Evolutionary conservation across 2,329 filamentous ascomycete species (phyloP).

Genomic region (Sporothrix phasma): DNA sequence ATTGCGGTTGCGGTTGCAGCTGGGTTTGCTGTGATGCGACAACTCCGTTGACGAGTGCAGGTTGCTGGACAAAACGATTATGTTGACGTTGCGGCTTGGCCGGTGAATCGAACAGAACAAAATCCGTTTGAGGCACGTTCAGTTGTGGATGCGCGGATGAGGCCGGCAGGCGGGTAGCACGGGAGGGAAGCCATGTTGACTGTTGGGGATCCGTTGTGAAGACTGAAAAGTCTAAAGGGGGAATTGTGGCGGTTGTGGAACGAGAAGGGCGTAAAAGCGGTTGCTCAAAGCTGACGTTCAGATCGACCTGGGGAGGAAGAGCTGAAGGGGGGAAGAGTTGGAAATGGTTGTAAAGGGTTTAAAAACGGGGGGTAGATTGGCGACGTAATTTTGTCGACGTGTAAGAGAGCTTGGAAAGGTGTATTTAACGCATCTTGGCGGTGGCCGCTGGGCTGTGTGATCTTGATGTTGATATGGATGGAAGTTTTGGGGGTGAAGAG

Average conservation of each 20-base stretch:
- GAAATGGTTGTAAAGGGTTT: constrained; percentile 38
- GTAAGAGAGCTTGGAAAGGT: constrained; percentile 28
- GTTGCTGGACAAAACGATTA: constrained; percentile 34
- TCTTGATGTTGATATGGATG: constrained; percentile 21
- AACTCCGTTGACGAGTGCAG: constrained; percentile 30
- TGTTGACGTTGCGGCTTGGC: constrained; percentile 31
- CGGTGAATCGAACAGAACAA: constrained; percentile 62
- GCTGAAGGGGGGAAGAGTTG: constrained; percentile 34
- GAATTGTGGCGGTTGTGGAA: constrained; percentile 49
- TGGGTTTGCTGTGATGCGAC: constrained; percentile 38
- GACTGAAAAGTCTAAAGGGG: constrained; percentile 58
- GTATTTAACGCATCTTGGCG: constrained; percentile 51
- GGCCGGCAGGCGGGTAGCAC: constrained; percentile 53
- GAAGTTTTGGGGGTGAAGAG: constrained; percentile 28
- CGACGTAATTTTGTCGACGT: constrained; percentile 45
- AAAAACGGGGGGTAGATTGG: constrained; percentile 27
- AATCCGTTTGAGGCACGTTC: constrained; percentile 54
- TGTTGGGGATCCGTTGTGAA: constrained; percentile 71
- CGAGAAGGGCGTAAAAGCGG: constrained; percentile 48
- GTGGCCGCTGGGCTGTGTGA: constrained; percentile 25
- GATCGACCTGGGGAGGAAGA: constrained; percentile 48
- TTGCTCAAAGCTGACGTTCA: constrained; percentile 58
- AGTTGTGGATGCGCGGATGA: constrained; percentile 46
- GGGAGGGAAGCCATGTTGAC: constrained; percentile 73
- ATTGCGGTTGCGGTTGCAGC: constrained; percentile 32